Percentiles rank a stretch among this genome's conserved stretches.
Conservation (phyloP, 2,329 filamentous ascomycete genomes). For the Fusarium beomiforme region DNA sequence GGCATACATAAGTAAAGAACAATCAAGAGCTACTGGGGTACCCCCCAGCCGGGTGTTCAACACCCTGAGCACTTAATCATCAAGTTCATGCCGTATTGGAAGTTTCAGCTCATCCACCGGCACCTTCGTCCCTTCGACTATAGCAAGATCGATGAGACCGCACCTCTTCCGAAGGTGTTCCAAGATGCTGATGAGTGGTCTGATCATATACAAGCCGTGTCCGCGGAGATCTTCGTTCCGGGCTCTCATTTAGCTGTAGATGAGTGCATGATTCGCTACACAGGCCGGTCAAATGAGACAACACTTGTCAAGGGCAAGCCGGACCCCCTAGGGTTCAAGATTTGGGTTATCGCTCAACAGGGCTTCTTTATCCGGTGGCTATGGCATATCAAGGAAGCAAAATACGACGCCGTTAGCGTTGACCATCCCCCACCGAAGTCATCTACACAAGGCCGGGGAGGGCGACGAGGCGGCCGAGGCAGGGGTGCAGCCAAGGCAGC, state of each 20-base stretch:
- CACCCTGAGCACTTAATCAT: not conserved
- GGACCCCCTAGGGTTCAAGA: not conserved
- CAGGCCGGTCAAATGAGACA: not conserved
- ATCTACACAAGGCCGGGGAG: not conserved
- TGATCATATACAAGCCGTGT: no score
- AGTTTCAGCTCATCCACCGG: no score
- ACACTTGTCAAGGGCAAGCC: not conserved
- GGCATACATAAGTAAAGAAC: not conserved
- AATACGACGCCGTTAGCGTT: not conserved
- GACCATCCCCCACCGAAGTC: not conserved
- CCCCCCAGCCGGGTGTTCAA: not conserved
- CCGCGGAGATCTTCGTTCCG: no score
- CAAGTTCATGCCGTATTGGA: no score
- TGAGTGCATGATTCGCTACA: not conserved
- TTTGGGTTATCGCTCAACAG: not conserved
- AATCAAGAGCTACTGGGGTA: not conserved
- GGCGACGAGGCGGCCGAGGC: not conserved
- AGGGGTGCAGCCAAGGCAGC: not conserved
- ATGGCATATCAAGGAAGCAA: not conserved
- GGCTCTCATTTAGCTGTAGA: no score
- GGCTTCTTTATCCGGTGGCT: slow-evolving; percentile 4
- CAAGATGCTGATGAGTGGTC: no score
- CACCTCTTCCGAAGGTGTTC: no score
- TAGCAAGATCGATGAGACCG: no score
- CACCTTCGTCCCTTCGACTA: no score